Percentiles rank a stretch among this genome's conserved stretches.
Evolutionary conservation across 2,329 filamentous ascomycete genomes (phyloP).

Genomic region (Chaetomiaceae sp.): DNA sequence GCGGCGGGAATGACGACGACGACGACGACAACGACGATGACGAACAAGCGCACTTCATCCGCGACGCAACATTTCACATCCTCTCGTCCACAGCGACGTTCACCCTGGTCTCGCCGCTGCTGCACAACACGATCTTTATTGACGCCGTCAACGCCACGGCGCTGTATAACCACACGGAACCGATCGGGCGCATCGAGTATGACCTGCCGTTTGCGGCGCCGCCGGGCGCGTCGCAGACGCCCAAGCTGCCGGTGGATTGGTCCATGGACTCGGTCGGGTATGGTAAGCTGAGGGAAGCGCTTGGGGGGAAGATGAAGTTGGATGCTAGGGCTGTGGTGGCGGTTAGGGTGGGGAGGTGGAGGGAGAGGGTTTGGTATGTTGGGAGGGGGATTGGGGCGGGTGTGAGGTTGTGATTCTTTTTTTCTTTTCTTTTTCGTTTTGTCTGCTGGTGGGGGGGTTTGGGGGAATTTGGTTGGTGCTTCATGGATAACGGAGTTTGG

Average conservation of each 20-base stretch:
- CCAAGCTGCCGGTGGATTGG: constrained; percentile 78
- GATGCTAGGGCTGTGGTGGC: constrained; percentile 73
- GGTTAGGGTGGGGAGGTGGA: constrained; percentile 70
- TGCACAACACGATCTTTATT: constrained; percentile 67
- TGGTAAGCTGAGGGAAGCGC: constrained; percentile 70
- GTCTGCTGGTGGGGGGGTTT: not conserved
- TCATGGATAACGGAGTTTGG: not conserved
- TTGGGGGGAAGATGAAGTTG: constrained; percentile 75
- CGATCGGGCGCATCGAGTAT: constrained; percentile 73
- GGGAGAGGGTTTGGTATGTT: constrained; percentile 64
- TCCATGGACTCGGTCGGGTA: constrained; percentile 73
- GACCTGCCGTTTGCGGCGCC: constrained; percentile 69
- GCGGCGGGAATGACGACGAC: constrained; percentile 35
- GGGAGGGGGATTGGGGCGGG: constrained; percentile 67
- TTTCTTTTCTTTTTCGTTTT: not conserved
- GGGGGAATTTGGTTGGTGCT: no score
- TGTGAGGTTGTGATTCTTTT: constrained; percentile 42
- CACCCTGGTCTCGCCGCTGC: constrained; percentile 72
- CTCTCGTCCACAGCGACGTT: constrained; percentile 84
- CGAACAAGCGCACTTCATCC: constrained; percentile 64
- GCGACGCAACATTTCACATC: constrained; percentile 80
- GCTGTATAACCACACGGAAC: constrained; percentile 74
- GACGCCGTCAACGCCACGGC: constrained; percentile 79
- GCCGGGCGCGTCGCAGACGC: constrained; percentile 67
- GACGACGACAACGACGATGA: constrained; percentile 35